Percentiles rank a stretch among this genome's conserved stretches.
These are phyloP conservation scores for Hanseniaspora pseudoguilliermondii DNA, from an alignment of 805 yeast species.

Conservation along the genomic window DNA sequence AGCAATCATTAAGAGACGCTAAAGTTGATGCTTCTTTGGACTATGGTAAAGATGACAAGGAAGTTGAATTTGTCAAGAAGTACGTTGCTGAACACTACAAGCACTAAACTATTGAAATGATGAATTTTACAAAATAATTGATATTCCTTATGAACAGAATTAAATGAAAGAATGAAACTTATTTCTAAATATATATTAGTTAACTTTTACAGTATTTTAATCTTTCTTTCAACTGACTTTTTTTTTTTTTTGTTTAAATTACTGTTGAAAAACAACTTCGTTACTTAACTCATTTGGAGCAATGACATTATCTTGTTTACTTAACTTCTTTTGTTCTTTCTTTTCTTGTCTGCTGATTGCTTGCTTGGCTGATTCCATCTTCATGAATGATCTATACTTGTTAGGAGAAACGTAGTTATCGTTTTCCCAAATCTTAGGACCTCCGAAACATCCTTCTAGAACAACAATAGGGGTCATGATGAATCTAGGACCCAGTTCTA, in stretches of 20 bases:
- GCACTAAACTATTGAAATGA: background rate
- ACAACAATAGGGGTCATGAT: constrained; percentile 85
- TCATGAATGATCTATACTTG: constrained; percentile 78
- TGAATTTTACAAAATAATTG: no score
- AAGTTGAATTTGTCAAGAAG: constrained; percentile 11
- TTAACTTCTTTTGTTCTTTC: constrained; percentile 61
- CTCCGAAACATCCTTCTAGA: constrained; percentile 93
- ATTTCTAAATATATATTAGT: background rate
- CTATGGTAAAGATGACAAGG: constrained; percentile 9
- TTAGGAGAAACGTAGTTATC: constrained; percentile 95
- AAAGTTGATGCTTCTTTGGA: constrained; percentile 12
- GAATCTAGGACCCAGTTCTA: constrained; percentile 94
- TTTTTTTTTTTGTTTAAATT: background rate
- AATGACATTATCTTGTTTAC: constrained; percentile 60
- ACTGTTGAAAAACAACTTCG: constrained; percentile 53
- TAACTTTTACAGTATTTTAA: background rate
- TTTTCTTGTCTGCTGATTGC: constrained; percentile 71
- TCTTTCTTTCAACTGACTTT: background rate
- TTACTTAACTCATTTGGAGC: constrained; percentile 75
- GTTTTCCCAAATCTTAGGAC: constrained; percentile 94
- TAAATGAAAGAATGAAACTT: background rate
- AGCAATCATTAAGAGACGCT: constrained; percentile 2
- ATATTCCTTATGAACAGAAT: background rate
- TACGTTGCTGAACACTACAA: constrained; percentile 13
- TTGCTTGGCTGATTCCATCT: constrained; percentile 64